Conservation (phyloP, 805 yeast genomes). For the Yarrowia bubula region DNA sequence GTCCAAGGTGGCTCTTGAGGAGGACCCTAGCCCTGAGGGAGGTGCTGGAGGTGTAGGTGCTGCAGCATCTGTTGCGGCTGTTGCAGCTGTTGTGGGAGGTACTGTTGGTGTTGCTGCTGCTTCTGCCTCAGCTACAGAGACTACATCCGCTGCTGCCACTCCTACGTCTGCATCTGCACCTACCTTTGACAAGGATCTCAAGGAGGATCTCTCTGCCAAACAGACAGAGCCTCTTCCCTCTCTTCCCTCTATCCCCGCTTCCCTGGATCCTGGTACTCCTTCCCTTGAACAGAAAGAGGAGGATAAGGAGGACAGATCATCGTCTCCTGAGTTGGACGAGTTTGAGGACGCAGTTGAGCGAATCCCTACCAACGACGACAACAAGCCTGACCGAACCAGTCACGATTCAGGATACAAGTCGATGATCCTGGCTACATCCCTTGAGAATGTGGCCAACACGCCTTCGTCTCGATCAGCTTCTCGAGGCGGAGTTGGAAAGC, state of each 20-base stretch:
- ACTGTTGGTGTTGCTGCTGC: background rate
- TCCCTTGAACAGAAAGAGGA: background rate
- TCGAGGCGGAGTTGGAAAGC: background rate
- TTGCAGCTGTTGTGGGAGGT: background rate
- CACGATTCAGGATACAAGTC: slow-evolving; percentile 20
- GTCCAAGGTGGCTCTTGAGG: background rate
- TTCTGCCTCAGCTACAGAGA: background rate
- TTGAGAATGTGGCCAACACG: slow-evolving; percentile 11
- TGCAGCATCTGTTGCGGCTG: background rate
- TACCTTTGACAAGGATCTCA: background rate
- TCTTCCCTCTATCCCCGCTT: background rate
- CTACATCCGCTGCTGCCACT: background rate
- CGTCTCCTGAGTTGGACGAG: slow-evolving; percentile 2
- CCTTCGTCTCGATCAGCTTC: slow-evolving; percentile 6
- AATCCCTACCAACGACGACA: background rate
- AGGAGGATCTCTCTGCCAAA: background rate
- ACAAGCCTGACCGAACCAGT: background rate
- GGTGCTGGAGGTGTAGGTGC: too few relatives aligned
- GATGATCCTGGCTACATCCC: slow-evolving; percentile 32
- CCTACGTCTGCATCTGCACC: background rate
- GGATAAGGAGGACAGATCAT: background rate
- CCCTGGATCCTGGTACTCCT: background rate
- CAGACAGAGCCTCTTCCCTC: slow-evolving; percentile 4
- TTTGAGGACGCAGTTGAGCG: slow-evolving; percentile 13
- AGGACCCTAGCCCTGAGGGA: background rate